Conservation (phyloP, 768 basidiomycete species). For the Gloeostereum incarnatum region DNA sequence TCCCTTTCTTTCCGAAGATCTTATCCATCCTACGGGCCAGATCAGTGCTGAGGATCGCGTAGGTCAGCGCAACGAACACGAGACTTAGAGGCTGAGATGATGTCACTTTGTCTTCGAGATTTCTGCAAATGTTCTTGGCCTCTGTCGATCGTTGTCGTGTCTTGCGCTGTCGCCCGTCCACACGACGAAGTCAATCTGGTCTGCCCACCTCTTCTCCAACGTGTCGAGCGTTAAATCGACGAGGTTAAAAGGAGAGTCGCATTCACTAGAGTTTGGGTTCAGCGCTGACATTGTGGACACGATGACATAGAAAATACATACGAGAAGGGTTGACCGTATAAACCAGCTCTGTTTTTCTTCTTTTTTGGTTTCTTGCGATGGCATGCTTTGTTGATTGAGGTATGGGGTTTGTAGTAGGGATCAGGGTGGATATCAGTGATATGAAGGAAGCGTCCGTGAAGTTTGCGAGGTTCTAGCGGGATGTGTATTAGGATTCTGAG, state of each 20-base stretch:
- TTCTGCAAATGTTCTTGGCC: no score
- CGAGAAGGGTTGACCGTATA: constrained; percentile 64
- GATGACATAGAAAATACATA: constrained; percentile 22
- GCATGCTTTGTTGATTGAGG: constrained; percentile 55
- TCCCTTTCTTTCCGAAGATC: constrained; percentile 59
- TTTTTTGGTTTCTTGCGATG: constrained; percentile 56
- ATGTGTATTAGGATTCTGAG: no score
- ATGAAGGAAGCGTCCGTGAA: constrained; percentile 65
- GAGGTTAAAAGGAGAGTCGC: constrained; percentile 76
- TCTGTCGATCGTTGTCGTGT: constrained; percentile 20
- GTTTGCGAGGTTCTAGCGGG: constrained; percentile 3
- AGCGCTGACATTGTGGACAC: neutral
- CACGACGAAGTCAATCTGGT: constrained; percentile 85
- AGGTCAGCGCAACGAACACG: no score
- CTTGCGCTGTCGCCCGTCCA: constrained; percentile 79
- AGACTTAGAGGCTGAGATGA: no score
- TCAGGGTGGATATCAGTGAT: constrained; percentile 85
- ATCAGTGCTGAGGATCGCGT: no score
- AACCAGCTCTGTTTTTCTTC: constrained; percentile 41
- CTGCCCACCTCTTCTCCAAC: constrained; percentile 70
- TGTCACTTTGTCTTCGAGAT: no score
- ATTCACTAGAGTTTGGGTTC: constrained; percentile 36
- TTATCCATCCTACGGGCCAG: constrained; percentile 75
- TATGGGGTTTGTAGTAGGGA: constrained; percentile 43
- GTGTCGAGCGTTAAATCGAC: constrained; percentile 78